These are phyloP conservation scores for Naegleria fowleri DNA, from an alignment of 208 protist genomes.

Conservation along the genomic window DNA sequence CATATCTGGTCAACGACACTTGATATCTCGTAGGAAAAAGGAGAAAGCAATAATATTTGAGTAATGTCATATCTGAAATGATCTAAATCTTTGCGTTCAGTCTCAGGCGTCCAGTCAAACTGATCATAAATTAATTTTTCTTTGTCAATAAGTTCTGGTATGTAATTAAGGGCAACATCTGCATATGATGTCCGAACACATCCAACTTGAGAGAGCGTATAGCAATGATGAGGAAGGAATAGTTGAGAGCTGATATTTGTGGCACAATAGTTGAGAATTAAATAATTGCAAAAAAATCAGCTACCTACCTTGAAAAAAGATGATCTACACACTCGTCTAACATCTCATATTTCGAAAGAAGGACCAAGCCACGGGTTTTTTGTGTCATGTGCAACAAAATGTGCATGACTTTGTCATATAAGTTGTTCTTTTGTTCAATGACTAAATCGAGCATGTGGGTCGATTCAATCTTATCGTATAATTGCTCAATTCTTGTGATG, in stretches of 20 bases:
- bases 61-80: neutral
- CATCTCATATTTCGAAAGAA: neutral
- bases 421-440: neutral
- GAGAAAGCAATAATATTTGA: neutral
- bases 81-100: neutral
- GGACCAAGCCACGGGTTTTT: neutral
- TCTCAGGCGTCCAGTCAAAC: neutral
- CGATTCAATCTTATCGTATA: neutral
- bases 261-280: too few relatives aligned
- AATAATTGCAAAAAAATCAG: too few relatives aligned
- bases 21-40: neutral
- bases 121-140: neutral
- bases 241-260: neutral
- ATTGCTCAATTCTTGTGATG: neutral
- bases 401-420: neutral
- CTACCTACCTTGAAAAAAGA: neutral
- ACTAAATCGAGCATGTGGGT: neutral
- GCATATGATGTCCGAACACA: neutral
- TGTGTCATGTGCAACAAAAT: neutral
- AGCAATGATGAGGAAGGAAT: neutral
- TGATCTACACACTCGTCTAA: neutral
- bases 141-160: neutral
- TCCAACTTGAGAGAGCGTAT: neutral
- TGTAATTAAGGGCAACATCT: neutral
- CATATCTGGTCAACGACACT: neutral